These are phyloP conservation scores for Prunus salicina DNA, from an alignment of 306 rosid species.

Conservation along the genomic window DNA sequence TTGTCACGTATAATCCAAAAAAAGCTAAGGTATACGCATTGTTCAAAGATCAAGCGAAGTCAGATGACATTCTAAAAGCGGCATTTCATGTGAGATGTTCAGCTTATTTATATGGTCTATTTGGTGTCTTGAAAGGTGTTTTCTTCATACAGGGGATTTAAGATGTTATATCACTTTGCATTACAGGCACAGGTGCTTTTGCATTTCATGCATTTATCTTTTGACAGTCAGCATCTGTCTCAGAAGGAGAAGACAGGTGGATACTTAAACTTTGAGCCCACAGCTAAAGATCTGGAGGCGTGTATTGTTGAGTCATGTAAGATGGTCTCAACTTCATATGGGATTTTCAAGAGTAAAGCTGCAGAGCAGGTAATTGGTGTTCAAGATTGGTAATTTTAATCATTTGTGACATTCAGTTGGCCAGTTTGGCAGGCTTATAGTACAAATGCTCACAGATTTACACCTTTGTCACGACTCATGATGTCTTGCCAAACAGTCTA, in stretches of 20 bases:
- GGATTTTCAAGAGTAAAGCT: conserved; percentile 75
- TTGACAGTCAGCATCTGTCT: conserved; percentile 27
- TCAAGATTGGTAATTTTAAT: neutral
- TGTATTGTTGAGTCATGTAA: conserved; percentile 72
- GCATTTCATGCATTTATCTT: conserved; percentile 59
- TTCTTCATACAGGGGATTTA: conserved; percentile 7
- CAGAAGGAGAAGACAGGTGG: conserved; percentile 37
- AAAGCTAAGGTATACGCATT: conserved; percentile 86
- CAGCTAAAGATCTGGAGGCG: conserved; percentile 56
- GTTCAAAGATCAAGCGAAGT: conserved; percentile 90
- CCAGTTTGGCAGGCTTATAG: neutral
- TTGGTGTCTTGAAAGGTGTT: conserved; percentile 9
- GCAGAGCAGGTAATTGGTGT: conserved; percentile 62
- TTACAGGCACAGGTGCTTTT: conserved; percentile 89
- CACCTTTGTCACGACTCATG: neutral
- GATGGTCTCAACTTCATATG: conserved; percentile 65
- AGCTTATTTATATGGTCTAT: conserved; percentile 8
- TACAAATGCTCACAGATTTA: neutral
- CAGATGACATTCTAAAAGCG: conserved; percentile 95
- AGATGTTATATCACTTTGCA: conserved; percentile 23
- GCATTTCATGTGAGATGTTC: conserved; percentile 85
- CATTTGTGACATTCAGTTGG: neutral
- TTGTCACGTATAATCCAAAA: conserved; percentile 78
- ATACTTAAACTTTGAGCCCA: conserved; percentile 30
- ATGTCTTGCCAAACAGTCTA: neutral